Evolutionary conservation across 139 green algal genomes (phyloP).

Genomic region (Deuterostichococcus epilithicus): DNA sequence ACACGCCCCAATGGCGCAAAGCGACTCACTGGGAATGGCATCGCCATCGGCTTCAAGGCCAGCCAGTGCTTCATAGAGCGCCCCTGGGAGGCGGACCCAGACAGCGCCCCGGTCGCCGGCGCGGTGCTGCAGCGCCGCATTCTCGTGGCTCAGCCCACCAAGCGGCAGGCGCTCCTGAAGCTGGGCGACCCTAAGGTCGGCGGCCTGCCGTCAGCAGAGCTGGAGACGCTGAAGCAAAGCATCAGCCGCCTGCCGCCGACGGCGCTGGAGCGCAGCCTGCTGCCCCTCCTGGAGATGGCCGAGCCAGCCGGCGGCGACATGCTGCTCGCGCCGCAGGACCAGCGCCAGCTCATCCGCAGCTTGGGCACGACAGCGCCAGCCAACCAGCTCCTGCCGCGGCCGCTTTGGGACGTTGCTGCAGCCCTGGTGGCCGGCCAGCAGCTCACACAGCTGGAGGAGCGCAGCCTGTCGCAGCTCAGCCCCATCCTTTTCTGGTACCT

Average conservation of each 20-base stretch:
- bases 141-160: not conserved
- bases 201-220: not conserved
- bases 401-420: not conserved
- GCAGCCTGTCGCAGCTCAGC: not conserved
- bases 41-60: not conserved
- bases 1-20: not conserved
- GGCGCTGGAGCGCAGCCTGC: not conserved
- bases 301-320: too few relatives aligned
- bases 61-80: not conserved
- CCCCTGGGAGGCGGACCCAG: not conserved
- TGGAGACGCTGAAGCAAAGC: not conserved
- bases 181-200: not conserved
- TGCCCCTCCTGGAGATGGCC: not conserved
- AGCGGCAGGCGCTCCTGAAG: not conserved
- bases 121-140: not conserved
- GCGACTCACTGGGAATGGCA: not conserved
- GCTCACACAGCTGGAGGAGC: not conserved
- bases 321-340: not conserved
- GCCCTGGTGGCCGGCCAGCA: not conserved
- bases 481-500: not conserved
- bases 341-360: not conserved
- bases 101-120: not conserved
- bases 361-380: not conserved
- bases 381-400: not conserved
- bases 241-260: not conserved